Percentiles rank a stretch among this genome's conserved stretches.
Conservation (phyloP, 495 filamentous ascomycete genomes). For the Trypethelium eluteriae region DNA sequence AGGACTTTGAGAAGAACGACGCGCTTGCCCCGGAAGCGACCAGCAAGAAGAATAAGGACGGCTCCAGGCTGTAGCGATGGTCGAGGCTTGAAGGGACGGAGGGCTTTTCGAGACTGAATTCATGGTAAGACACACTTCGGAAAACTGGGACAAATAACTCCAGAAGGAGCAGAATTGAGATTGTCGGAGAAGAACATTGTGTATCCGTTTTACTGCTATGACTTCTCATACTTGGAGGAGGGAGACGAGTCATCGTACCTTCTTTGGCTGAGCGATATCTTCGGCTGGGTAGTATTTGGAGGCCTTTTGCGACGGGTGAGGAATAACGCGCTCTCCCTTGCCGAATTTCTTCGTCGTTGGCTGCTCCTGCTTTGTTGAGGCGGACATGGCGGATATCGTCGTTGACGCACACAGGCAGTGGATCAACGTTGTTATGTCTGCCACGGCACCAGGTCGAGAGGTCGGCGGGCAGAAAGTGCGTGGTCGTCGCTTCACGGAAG, state of each 20-base stretch:
- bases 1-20: slow-evolving; percentile 97
- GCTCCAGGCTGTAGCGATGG: slow-evolving; percentile 83
- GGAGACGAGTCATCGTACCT: slow-evolving; percentile 53
- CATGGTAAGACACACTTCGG: slow-evolving; percentile 13
- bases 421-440: slow-evolving; percentile 5
- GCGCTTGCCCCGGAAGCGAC: slow-evolving; percentile 99
- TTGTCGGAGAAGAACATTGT: background rate
- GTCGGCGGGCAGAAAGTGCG: background rate
- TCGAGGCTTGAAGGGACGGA: slow-evolving; percentile 76
- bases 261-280: slow-evolving; percentile 82
- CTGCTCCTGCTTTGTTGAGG: slow-evolving; percentile 16
- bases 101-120: slow-evolving; percentile 81
- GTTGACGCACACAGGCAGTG: background rate
- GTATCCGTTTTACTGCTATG: background rate
- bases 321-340: slow-evolving; percentile 88
- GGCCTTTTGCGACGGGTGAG: slow-evolving; percentile 77
- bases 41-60: slow-evolving; percentile 96
- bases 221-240: background rate
- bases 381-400: background rate
- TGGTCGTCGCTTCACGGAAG: slow-evolving; percentile 7
- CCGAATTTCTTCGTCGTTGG: slow-evolving; percentile 88
- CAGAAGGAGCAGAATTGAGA: background rate
- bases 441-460: slow-evolving; percentile 4
- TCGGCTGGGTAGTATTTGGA: slow-evolving; percentile 99
- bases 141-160: background rate